Evolutionary conservation across 2,329 filamentous ascomycete genomes (phyloP), one percentile per base, ranked within the genome.

Genomic region (Septoria petroselini): DNA sequence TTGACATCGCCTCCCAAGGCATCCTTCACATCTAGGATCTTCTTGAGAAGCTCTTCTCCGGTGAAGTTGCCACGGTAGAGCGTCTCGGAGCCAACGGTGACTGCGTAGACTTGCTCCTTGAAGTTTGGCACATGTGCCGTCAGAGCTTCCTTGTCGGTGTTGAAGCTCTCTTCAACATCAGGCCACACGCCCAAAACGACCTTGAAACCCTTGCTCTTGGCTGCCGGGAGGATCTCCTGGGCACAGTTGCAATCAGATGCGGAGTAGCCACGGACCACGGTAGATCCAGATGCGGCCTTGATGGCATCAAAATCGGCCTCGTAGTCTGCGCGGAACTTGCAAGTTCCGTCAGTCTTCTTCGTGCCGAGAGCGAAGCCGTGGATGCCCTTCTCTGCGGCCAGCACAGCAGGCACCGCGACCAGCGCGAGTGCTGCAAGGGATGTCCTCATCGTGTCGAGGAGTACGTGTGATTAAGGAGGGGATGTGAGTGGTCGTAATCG

Each of bases 141-240:
- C 48, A 86, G 71, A 9, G 83, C 81, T 5, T 72, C 68, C 63
- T 80, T 81, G 66, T 87, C 84, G 40, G 73, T 70, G 19, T 76
- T 64, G 69, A 82, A 85, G 29, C 80, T 81, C 23, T 77, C 72
- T n/a, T 82, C 76, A 38, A 76, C 75, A 61, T 85, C 83, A 31
- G 82, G 77, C 84, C 84, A 88, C 63, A 87, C 79, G 53, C 83
- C 84, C 33, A 87, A 70, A n/a, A 87, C 72, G 54, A 87, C 82
- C 70, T 85, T 73, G 70, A 86, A 83, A 14, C 75, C 77, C 68
- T 82, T 81, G 38, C 67, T 66, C 71, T 83, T 81, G 1, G 84
- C 84, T 29, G 83, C 83, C 3, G 83, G 82, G 21, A 87, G 68
- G 47, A 86, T 80, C 54, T 80, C 70, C 65, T 78, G 71, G 5